These are phyloP conservation scores for Alopecurus myosuroides DNA, from an alignment of 176 grass and related monocot genomes.

Conservation along the genomic window DNA sequence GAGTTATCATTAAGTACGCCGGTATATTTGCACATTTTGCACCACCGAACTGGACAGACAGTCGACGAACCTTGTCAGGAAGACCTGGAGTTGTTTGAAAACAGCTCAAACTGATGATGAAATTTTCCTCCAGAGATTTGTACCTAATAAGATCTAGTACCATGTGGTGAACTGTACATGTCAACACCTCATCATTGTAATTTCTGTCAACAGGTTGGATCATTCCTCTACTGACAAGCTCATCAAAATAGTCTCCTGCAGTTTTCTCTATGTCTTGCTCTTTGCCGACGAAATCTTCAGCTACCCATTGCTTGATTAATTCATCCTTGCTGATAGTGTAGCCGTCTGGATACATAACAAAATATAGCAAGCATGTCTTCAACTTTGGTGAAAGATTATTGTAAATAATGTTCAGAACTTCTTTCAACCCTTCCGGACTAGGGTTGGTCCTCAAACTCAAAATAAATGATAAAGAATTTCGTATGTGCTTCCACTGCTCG, in stretches of 20 bases:
- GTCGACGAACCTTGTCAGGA: not conserved
- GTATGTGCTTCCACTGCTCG: not conserved
- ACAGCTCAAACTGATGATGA: not conserved
- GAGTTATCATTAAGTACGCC: not conserved
- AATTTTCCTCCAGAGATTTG: constrained; percentile 13
- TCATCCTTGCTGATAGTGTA: not conserved
- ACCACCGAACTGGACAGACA: constrained; percentile 1
- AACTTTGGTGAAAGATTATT: not conserved
- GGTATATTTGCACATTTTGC: not conserved
- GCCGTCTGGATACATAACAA: not conserved
- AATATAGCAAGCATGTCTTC: constrained; percentile 4
- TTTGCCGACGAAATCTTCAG: not conserved
- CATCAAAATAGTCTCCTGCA: not conserved
- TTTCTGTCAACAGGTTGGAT: not conserved
- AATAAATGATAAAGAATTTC: not conserved
- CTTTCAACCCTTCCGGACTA: not conserved
- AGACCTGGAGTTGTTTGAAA: not conserved
- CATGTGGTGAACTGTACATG: not conserved
- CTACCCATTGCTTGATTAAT: not conserved
- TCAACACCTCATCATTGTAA: not conserved
- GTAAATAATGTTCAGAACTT: not conserved
- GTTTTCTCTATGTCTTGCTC: not conserved
- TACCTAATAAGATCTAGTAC: not conserved
- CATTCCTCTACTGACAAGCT: not conserved
- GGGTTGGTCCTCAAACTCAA: not conserved